Conservation (phyloP, 768 basidiomycete genomes). For the Leccinum uliginosum region DNA sequence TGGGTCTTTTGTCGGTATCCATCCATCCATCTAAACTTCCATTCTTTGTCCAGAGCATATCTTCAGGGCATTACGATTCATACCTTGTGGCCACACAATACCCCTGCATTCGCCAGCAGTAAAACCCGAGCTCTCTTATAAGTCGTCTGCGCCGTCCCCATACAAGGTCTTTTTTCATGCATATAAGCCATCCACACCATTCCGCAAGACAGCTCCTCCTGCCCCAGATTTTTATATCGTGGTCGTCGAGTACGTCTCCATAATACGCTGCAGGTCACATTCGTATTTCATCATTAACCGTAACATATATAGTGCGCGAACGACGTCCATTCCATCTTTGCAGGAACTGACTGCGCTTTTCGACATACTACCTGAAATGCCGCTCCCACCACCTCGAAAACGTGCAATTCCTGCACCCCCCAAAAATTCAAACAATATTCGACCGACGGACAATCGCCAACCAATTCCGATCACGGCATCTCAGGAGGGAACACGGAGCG, state of each 20-base stretch:
- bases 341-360: constrained; percentile 76
- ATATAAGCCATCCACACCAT: constrained; percentile 87
- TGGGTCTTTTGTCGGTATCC: constrained; percentile 27
- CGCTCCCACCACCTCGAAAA: constrained; percentile 57
- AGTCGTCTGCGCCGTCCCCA: constrained; percentile 3
- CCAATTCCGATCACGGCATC: constrained; percentile 1
- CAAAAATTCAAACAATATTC: constrained; percentile 2
- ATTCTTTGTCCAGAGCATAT: constrained; percentile 47
- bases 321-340: constrained; percentile 77
- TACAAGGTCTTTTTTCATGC: constrained; percentile 86
- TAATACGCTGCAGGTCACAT: not conserved
- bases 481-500: constrained; percentile 1
- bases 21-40: not conserved
- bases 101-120: constrained; percentile 32
- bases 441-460: not conserved
- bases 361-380: constrained; percentile 54
- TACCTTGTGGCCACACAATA: constrained; percentile 58
- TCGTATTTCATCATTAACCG: constrained; percentile 1
- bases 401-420: constrained; percentile 11
- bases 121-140: constrained; percentile 1
- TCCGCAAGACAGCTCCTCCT: constrained; percentile 71
- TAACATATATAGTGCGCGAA: constrained; percentile 58
- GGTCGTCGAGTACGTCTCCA: constrained; percentile 68
- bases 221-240: constrained; percentile 84
- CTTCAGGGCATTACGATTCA: constrained; percentile 66